Percentiles rank a stretch among this genome's conserved stretches.
phyloP scores from a whole-genome alignment of 192 early-diverging fungal genomes.

The Gonapodya sp. region DNA sequence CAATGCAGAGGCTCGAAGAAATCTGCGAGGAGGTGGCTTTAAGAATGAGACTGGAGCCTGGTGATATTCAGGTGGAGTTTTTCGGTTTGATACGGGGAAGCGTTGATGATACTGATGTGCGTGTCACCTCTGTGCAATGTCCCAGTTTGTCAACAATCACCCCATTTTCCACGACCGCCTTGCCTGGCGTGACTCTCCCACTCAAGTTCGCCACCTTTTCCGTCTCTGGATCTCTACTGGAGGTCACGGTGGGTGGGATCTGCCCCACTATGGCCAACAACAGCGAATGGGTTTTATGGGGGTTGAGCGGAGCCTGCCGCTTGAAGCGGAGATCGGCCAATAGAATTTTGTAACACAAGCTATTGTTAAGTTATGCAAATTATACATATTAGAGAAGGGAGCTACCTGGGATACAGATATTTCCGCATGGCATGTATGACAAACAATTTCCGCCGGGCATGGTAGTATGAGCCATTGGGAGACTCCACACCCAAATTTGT shows the following conservation, averaged over 20 bases:
- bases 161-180: neutral
- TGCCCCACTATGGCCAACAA: neutral
- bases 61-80: neutral
- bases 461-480: too few species aligned
- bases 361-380: too few species aligned
- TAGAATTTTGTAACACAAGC: neutral
- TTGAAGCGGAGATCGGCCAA: neutral
- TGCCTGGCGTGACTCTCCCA: neutral
- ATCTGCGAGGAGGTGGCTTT: neutral
- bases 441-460: too few species aligned
- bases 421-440: too few species aligned
- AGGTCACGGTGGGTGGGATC: neutral
- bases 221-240: neutral
- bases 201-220: neutral
- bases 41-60: neutral
- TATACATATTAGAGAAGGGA: too few species aligned
- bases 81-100: too few species aligned
- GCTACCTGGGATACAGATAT: too few species aligned
- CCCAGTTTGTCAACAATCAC: neutral
- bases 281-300: neutral
- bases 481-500: too few species aligned
- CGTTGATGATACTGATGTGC: too few species aligned
- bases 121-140: too few species aligned
- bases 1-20: neutral
- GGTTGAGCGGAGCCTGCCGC: neutral